Conservation (phyloP, 139 green algal species). For the Penium margaritaceum region DNA sequence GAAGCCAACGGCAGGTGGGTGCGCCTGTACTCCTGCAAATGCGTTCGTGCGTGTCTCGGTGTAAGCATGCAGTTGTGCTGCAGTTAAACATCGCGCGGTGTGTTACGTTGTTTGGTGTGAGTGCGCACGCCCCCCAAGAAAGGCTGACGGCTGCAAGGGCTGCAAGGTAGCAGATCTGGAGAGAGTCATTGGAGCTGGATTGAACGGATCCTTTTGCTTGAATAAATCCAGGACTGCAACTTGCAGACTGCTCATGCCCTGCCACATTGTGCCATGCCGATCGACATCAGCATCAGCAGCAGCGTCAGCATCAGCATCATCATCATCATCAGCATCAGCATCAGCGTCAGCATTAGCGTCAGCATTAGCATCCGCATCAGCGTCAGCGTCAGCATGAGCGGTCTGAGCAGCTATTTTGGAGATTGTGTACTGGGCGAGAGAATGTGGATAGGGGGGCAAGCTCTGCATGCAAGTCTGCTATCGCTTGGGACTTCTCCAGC, state of each 20-base stretch:
- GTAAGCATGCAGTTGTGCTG: background rate
- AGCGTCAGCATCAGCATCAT: background rate
- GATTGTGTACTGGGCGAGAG: too few species aligned
- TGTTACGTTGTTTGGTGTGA: too few species aligned
- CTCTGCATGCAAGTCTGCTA: too few species aligned
- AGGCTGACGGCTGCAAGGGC: background rate
- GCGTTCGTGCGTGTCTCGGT: background rate
- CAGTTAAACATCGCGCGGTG: background rate
- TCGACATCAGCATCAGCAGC: background rate
- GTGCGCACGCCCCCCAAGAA: too few species aligned
- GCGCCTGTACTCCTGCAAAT: background rate
- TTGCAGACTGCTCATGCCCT: background rate
- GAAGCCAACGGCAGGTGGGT: background rate
- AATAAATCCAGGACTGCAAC: background rate
- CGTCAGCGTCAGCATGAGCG: background rate
- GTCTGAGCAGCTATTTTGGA: too few species aligned
- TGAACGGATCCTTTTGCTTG: background rate
- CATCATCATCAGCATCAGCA: background rate
- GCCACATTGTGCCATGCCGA: too few species aligned
- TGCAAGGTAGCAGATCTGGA: background rate
- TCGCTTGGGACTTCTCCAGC: too few species aligned
- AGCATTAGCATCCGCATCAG: too few species aligned
- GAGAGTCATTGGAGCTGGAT: background rate
- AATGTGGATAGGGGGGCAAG: too few species aligned
- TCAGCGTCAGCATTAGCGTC: background rate